Conservation (phyloP, 192 early-diverging fungal genomes). For the Gamsiella multidivaricata region DNA sequence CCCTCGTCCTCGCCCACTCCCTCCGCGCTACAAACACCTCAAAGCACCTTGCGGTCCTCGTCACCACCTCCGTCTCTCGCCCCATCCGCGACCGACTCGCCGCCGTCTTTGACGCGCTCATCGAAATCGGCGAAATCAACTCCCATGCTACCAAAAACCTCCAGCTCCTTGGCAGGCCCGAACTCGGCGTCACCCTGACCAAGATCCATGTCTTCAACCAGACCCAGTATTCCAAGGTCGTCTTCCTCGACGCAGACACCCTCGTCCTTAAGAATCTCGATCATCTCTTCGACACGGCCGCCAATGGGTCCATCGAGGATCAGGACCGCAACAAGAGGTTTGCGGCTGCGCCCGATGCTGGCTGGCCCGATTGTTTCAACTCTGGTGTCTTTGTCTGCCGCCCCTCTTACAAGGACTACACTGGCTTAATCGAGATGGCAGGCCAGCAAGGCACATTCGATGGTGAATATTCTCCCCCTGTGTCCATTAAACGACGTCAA, state of each 20-base stretch:
- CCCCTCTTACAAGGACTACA: constrained; percentile 65
- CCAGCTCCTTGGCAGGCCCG: constrained; percentile 83
- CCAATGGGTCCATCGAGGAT: constrained; percentile 43
- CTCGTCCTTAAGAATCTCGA: constrained; percentile 84
- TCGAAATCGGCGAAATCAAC: constrained; percentile 72
- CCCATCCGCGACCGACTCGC: constrained; percentile 63
- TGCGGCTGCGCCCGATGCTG: constrained; percentile 91
- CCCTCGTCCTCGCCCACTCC: constrained; percentile 80
- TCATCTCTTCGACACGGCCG: constrained; percentile 75
- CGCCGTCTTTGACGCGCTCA: constrained; percentile 74
- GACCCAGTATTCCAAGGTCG: constrained; percentile 71
- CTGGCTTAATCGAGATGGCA: constrained; percentile 63
- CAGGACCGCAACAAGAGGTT: constrained; percentile 64
- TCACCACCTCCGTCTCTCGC: constrained; percentile 68
- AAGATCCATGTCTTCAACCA: constrained; percentile 93
- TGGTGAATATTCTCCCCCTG: constrained; percentile 65
- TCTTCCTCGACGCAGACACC: constrained; percentile 92
- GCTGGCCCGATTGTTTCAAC: constrained; percentile 98
- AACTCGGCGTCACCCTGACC: constrained; percentile 89
- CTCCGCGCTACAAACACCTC: constrained; percentile 72
- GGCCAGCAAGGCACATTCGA: constrained; percentile 80
- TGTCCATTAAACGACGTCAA: too few relatives aligned
- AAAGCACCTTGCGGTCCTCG: constrained; percentile 75
- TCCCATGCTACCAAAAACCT: constrained; percentile 71
- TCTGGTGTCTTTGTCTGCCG: constrained; percentile 90